These are phyloP conservation scores for Wickerhamomyces tratensis DNA, from an alignment of 805 yeast genomes.

Conservation along the genomic window DNA sequence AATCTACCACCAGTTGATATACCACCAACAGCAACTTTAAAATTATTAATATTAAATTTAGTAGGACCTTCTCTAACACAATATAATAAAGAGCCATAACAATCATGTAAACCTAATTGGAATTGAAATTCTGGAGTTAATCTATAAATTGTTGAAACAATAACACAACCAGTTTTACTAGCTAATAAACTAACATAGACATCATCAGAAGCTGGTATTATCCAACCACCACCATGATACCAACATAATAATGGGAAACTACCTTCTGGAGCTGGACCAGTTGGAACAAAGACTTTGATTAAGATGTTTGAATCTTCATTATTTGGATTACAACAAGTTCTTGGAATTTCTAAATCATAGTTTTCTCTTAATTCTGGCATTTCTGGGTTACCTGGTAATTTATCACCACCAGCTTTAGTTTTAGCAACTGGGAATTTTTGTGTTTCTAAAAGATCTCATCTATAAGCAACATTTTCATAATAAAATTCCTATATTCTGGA, in stretches of 20 bases:
- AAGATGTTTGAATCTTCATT: slow-evolving; percentile 2
- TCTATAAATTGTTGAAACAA: slow-evolving; percentile 36
- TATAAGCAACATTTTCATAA: slow-evolving; percentile 11
- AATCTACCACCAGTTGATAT: slow-evolving; percentile 35
- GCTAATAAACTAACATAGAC: slow-evolving; percentile 32
- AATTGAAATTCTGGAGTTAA: slow-evolving; percentile 39
- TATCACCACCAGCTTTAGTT: slow-evolving; percentile 25
- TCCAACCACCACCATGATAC: slow-evolving; percentile 40
- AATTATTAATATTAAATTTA: slow-evolving; percentile 18
- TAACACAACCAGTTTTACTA: slow-evolving; percentile 24
- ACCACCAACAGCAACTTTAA: slow-evolving; percentile 31
- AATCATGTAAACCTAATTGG: slow-evolving; percentile 38
- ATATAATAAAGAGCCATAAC: slow-evolving; percentile 26
- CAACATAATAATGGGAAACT: slow-evolving; percentile 30
- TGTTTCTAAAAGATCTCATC: slow-evolving; percentile 22
- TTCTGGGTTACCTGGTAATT: slow-evolving; percentile 32
- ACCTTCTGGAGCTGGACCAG: slow-evolving; percentile 22
- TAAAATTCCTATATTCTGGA: slow-evolving; percentile 29
- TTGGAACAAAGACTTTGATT: slow-evolving; percentile 28
- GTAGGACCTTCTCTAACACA: slow-evolving; percentile 15
- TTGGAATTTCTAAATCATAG: slow-evolving; percentile 23
- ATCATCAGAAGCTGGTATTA: slow-evolving; percentile 28
- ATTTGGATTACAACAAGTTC: slow-evolving; percentile 13
- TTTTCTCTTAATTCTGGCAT: slow-evolving; percentile 18
- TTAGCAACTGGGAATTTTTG: slow-evolving; percentile 24